phyloP scores from a whole-genome alignment of 352 stramenopile genomes.

The Globisporangium spiculum region DNA sequence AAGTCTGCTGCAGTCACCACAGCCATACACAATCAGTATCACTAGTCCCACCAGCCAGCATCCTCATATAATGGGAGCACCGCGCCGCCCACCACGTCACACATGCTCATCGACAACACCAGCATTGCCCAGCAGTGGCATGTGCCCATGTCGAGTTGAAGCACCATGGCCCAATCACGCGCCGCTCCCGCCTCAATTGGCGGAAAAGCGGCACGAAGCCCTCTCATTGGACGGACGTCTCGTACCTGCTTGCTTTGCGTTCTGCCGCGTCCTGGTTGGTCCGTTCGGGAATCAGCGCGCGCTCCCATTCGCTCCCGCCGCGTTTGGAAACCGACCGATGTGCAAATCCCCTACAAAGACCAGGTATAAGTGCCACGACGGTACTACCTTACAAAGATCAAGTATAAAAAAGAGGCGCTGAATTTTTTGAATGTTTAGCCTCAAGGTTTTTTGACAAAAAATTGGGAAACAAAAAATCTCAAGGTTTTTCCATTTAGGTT shows the following conservation, averaged over 20 bases:
- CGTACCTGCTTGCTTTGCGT: conserved; percentile 16
- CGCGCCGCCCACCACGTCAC: not conserved
- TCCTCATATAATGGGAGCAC: not conserved
- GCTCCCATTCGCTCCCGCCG: not conserved
- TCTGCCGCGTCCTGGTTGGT: conserved; percentile 34
- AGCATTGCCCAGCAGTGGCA: not conserved
- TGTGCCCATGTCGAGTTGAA: conserved; percentile 11
- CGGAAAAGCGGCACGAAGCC: conserved; percentile 56
- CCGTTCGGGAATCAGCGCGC: conserved; percentile 4
- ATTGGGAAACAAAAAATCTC: no score
- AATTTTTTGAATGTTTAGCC: no score
- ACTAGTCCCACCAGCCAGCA: not conserved
- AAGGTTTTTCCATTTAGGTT: no score
- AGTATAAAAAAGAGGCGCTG: no score
- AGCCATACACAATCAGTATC: not conserved
- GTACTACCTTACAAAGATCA: no score
- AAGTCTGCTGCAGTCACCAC: not conserved
- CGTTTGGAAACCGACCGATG: no score
- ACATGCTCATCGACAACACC: not conserved
- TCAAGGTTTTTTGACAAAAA: no score
- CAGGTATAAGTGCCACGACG: no score
- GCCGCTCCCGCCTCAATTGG: conserved; percentile 49
- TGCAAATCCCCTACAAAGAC: no score
- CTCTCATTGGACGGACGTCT: conserved; percentile 64
- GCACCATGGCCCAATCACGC: conserved; percentile 32